Base-by-base conservation (phyloP, 2,329 filamentous ascomycete genomes). In the Blastomyces silverae region DNA sequence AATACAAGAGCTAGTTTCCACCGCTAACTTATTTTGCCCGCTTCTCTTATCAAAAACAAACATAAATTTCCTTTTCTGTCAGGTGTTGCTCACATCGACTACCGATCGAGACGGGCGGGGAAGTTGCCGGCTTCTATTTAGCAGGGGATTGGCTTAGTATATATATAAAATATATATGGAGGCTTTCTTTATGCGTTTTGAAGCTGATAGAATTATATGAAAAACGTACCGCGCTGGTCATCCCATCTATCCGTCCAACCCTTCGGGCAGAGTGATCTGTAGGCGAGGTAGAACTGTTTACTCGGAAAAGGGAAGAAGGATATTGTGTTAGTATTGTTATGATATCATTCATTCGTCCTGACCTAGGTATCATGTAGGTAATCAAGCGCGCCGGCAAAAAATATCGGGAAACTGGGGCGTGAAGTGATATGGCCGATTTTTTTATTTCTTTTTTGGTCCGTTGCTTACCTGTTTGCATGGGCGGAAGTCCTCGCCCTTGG, bases 401-500 rank as follows among this genome's bases (percentile, higher is more conserved):
- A 56, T 17, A 2, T 31, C 7, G 3, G 6, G 53, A 15, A n/a
- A 52, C n/a, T 3, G n/a, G n/a, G 48, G n/a, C 48, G 42, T 44
- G 42, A 6, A 37, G 37, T 37, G n/a, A 2, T 13, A 25, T 52
- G 3, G 22, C 4, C 2, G 2, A 28, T 28, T 28, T 28, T 28
- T 28, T 28, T 6, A 0, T 34, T 34, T 34, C 6, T 34, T 34
- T 20, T 46, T n/a, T n/a, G 17, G 1, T 5, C n/a, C 48, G 10
- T 52, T 52, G 48, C 20, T 70, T 88, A 96, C 92, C 89, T 97
- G 92, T 76, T 88, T 89, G 89, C 93, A 97, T 71, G 93, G 93
- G 74, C 90, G 89, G 80, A 97, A 97, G 78, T 97, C 92, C 85
- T 97, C 93, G 81, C 93, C 93, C 87, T 97, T 97, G 82, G 92